These are phyloP conservation scores for Didymella segeticola DNA, from an alignment of 2,329 filamentous ascomycete genomes.

Conservation along the genomic window DNA sequence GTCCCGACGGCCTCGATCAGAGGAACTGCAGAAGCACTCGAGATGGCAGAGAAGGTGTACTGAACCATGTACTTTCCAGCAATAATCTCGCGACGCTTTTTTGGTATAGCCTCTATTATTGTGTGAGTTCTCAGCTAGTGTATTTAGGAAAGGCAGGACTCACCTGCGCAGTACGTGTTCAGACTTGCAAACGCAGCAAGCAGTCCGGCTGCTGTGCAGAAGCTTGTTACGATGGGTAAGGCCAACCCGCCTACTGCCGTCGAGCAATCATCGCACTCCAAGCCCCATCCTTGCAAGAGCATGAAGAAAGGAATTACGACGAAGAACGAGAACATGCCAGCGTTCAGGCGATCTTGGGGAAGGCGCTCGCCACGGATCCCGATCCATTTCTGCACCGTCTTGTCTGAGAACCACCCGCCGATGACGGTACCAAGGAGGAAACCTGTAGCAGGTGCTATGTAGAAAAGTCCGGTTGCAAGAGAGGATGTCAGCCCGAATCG, in stretches of 20 bases:
- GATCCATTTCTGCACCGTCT: conserved; percentile 26
- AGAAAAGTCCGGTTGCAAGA: conserved; percentile 27
- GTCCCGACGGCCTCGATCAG: conserved; percentile 39
- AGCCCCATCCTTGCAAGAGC: conserved; percentile 49
- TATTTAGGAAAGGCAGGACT: not conserved
- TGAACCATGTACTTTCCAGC: conserved; percentile 44
- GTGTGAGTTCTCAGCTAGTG: not conserved
- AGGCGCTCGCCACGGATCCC: conserved; percentile 21
- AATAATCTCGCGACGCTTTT: conserved; percentile 34
- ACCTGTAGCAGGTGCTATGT: conserved; percentile 27
- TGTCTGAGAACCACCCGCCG: conserved; percentile 28
- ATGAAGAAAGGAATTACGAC: conserved; percentile 41
- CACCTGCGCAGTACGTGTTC: conserved; percentile 52
- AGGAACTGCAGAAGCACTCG: conserved; percentile 35
- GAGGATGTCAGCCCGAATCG: conserved; percentile 26
- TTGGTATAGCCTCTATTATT: conserved; percentile 31
- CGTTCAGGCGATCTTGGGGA: conserved; percentile 29
- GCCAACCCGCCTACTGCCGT: conserved; percentile 39
- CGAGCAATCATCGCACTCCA: conserved; percentile 35
- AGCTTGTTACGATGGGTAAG: conserved; percentile 44
- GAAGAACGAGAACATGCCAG: conserved; percentile 36
- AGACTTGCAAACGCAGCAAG: conserved; percentile 50
- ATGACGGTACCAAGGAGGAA: conserved; percentile 28
- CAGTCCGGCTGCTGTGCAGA: conserved; percentile 45
- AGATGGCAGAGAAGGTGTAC: conserved; percentile 34